These are phyloP conservation scores for Tricholoma saponaceum DNA, from an alignment of 768 basidiomycete species.

Conservation along the genomic window DNA sequence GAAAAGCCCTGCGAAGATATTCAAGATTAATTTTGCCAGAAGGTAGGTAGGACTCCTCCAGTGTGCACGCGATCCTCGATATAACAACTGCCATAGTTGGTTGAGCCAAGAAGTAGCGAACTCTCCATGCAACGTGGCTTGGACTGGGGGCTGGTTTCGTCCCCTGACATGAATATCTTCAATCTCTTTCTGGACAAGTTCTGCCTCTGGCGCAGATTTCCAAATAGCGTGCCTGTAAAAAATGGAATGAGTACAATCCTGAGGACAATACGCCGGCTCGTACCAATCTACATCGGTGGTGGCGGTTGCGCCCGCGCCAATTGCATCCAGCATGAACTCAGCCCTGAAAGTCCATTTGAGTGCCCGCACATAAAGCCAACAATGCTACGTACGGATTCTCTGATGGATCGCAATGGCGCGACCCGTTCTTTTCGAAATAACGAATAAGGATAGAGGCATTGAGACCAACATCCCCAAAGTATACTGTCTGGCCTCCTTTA, in stretches of 20 bases:
- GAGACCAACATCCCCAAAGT: conserved; percentile 68
- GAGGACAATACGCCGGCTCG: conserved; percentile 29
- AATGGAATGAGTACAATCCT: conserved; percentile 25
- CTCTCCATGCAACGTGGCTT: conserved; percentile 33
- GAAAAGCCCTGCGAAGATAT: conserved; percentile 50
- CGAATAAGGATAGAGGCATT: conserved; percentile 57
- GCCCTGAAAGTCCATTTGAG: conserved; percentile 32
- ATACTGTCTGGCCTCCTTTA: conserved; percentile 73
- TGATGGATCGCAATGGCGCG: conserved; percentile 50
- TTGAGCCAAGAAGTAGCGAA: conserved; percentile 53
- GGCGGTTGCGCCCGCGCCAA: conserved; percentile 69
- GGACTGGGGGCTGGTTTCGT: conserved; percentile 31
- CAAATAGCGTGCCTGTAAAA: conserved; percentile 30
- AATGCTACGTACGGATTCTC: conserved; percentile 65
- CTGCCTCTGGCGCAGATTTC: conserved; percentile 39
- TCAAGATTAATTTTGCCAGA: conserved; percentile 53
- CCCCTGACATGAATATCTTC: conserved; percentile 48
- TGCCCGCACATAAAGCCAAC: background rate
- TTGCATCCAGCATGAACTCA: conserved; percentile 64
- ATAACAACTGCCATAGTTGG: conserved; percentile 41
- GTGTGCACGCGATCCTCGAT: conserved; percentile 41
- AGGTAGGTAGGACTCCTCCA: conserved; percentile 61
- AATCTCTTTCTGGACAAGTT: conserved; percentile 29
- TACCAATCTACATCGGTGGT: conserved; percentile 53
- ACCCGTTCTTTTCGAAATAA: conserved; percentile 77